Percentiles rank a stretch among this genome's conserved stretches.
These are phyloP conservation scores for Abortiporus biennis DNA, from an alignment of 1,284 basidiomycete genomes.

Conservation along the genomic window DNA sequence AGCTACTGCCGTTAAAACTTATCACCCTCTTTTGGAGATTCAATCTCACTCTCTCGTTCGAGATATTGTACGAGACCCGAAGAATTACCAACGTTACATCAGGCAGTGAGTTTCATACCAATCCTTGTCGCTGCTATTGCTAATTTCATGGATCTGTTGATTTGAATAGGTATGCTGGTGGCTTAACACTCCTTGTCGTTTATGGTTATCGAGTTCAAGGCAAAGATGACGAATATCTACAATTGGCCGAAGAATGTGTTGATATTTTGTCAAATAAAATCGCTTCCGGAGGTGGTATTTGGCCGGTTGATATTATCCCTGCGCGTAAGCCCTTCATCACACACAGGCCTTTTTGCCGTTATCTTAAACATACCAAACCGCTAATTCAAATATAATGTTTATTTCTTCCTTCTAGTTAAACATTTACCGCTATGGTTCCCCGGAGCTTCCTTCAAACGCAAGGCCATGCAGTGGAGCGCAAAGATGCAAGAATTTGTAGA, in stretches of 20 bases:
- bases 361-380: too few relatives aligned
- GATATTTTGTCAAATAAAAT: constrained; percentile 54
- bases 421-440: constrained; percentile 29
- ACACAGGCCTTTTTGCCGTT: background rate
- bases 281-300: constrained; percentile 57
- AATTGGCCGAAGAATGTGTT: constrained; percentile 56
- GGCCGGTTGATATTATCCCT: constrained; percentile 64
- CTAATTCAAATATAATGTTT: too few relatives aligned
- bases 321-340: constrained; percentile 23
- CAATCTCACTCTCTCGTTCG: constrained; percentile 34
- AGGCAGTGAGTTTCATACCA: constrained; percentile 15
- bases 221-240: constrained; percentile 49
- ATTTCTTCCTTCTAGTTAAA: constrained; percentile 20
- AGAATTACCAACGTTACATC: constrained; percentile 24
- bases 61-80: constrained; percentile 24
- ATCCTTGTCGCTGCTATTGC: constrained; percentile 1
- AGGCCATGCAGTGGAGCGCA: constrained; percentile 56
- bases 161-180: constrained; percentile 45
- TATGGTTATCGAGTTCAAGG: constrained; percentile 57
- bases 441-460: constrained; percentile 31
- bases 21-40: constrained; percentile 51
- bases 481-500: constrained; percentile 65
- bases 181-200: constrained; percentile 52
- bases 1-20: constrained; percentile 41
- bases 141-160: background rate